Conservation (phyloP, 1,284 basidiomycete species). For the Athelia psychrophila region DNA sequence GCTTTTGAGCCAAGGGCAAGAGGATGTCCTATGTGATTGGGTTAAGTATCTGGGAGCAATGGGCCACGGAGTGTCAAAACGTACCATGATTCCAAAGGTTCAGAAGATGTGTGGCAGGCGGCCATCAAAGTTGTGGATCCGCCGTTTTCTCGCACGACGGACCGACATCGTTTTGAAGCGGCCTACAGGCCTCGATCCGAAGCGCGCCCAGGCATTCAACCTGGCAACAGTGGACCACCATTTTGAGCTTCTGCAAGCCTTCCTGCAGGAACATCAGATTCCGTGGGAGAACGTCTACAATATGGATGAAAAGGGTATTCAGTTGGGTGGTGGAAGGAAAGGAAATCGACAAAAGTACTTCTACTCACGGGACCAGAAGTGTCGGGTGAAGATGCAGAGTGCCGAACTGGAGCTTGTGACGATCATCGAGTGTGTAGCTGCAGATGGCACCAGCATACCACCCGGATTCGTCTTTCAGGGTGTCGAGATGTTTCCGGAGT, state of each 20-base stretch:
- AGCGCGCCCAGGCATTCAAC: conserved; percentile 28
- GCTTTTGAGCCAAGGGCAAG: conserved; percentile 13
- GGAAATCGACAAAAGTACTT: conserved; percentile 15
- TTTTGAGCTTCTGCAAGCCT: conserved; percentile 15
- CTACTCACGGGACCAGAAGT: conserved; percentile 3
- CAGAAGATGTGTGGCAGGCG: conserved; percentile 10
- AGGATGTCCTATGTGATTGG: conserved; percentile 21
- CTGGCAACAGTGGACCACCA: conserved; percentile 16
- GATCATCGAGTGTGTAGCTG: conserved; percentile 26
- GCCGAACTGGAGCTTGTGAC: conserved; percentile 26
- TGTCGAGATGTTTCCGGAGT: conserved; percentile 8
- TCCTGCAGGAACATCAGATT: conserved; percentile 14
- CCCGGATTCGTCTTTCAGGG: conserved; percentile 22
- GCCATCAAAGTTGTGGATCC: conserved; percentile 4
- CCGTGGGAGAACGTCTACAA: conserved; percentile 17
- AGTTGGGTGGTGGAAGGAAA: conserved; percentile 20
- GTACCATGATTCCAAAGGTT: conserved; percentile 16
- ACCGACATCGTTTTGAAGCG: no score
- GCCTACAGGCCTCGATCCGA: conserved; percentile 24
- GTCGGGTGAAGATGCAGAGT: conserved; percentile 14
- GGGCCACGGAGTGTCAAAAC: conserved; percentile 14
- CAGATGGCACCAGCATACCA: conserved; percentile 16
- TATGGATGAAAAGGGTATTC: conserved; percentile 25
- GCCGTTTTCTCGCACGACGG: no score
- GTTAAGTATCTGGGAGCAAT: conserved; percentile 13